Conservation (phyloP, 768 basidiomycete species). For the Lactarius hatsudake region DNA sequence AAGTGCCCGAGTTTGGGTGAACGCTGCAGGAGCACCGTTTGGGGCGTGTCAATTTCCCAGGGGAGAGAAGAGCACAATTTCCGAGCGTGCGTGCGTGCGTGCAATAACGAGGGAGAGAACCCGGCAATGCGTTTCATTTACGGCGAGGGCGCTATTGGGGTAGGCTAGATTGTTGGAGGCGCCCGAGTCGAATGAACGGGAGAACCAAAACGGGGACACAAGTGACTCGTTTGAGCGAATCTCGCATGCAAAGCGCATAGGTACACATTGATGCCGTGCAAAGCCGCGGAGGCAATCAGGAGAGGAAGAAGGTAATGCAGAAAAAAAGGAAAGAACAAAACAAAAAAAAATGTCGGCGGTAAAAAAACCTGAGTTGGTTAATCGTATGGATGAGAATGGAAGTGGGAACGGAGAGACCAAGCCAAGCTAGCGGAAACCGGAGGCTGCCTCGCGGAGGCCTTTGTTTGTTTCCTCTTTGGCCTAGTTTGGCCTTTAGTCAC, state of each 20-base stretch:
- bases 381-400: constrained; percentile 1
- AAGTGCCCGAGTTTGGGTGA: neutral
- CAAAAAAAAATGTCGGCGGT: constrained; percentile 1
- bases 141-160: neutral
- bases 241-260: neutral
- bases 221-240: neutral
- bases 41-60: neutral
- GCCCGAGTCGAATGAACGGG: neutral
- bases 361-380: neutral
- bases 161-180: neutral
- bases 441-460: neutral
- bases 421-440: neutral
- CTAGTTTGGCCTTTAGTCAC: neutral
- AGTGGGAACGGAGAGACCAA: neutral
- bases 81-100: neutral
- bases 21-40: neutral
- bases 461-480: neutral
- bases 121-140: neutral
- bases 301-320: neutral
- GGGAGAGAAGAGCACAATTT: neutral
- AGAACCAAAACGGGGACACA: neutral
- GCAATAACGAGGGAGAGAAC: neutral
- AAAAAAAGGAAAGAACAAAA: neutral
- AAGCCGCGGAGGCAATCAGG: neutral
- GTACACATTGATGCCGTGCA: neutral